These are phyloP conservation scores for Phytopythium delawarense DNA, from an alignment of 352 stramenopile species.

Conservation along the genomic window DNA sequence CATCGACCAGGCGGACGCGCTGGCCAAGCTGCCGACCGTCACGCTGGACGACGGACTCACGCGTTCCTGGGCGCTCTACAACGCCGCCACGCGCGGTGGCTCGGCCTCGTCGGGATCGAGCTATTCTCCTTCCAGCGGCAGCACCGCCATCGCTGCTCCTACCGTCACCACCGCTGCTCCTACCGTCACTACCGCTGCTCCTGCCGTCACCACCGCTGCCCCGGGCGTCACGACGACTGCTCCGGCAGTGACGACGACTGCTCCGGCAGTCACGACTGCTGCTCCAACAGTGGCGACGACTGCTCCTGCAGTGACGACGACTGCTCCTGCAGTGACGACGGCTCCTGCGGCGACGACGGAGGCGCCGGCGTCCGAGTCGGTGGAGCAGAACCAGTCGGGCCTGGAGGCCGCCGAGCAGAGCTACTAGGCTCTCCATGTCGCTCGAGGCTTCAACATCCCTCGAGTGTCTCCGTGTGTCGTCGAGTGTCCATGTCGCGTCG, in stretches of 20 bases:
- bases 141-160: not conserved
- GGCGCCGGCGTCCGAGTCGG: conserved; percentile 5
- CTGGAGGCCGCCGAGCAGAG: not conserved
- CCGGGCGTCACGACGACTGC: conserved; percentile 1
- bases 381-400: not conserved
- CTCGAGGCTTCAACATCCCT: not conserved
- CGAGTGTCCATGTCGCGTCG: not conserved
- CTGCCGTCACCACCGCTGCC: conserved; percentile 4
- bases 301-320: conserved; percentile 8
- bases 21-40: conserved; percentile 42
- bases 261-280: conserved; percentile 6
- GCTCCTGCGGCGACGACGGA: conserved; percentile 5
- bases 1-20: conserved; percentile 42
- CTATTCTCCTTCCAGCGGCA: not conserved
- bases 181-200: not conserved
- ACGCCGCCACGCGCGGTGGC: conserved; percentile 39
- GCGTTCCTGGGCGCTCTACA: conserved; percentile 70
- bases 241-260: conserved; percentile 5
- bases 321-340: conserved; percentile 6
- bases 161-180: not conserved
- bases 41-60: conserved; percentile 64
- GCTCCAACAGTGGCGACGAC: not conserved
- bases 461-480: not conserved
- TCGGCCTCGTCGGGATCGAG: not conserved
- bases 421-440: not conserved